These are phyloP conservation scores for Thyridium curvatum DNA, from an alignment of 2,329 filamentous ascomycete genomes.

Conservation along the genomic window DNA sequence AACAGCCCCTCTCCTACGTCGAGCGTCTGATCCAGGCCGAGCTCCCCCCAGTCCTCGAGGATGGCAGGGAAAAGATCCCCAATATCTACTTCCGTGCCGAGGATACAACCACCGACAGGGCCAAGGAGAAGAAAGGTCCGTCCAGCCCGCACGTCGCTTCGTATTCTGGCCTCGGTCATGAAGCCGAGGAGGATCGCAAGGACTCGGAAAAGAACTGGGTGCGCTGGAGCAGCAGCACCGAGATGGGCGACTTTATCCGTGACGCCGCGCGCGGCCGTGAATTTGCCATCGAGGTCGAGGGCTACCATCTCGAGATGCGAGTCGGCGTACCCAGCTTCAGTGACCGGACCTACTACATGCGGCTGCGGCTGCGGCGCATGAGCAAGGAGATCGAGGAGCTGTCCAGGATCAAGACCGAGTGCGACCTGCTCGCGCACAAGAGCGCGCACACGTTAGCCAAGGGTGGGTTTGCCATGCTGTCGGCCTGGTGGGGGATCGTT, in stretches of 20 bases:
- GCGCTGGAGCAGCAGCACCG: slow-evolving; percentile 81
- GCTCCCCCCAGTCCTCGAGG: slow-evolving; percentile 61
- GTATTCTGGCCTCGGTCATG: slow-evolving; percentile 64
- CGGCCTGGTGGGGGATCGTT: slow-evolving; percentile 76
- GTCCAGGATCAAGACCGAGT: slow-evolving; percentile 72
- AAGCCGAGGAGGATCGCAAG: slow-evolving; percentile 32
- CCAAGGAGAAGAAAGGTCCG: slow-evolving; percentile 25
- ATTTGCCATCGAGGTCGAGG: slow-evolving; percentile 79
- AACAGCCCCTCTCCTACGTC: slow-evolving; percentile 86
- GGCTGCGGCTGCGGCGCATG: slow-evolving; percentile 68
- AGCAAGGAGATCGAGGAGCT: slow-evolving; percentile 62
- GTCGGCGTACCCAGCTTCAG: slow-evolving; percentile 82
- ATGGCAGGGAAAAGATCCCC: slow-evolving; percentile 63
- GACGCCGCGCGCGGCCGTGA: slow-evolving; percentile 81
- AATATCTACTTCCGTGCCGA: slow-evolving; percentile 75
- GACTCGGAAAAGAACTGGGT: slow-evolving; percentile 61
- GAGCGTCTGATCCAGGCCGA: slow-evolving; percentile 86
- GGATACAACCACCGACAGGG: slow-evolving; percentile 50
- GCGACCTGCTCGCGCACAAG: slow-evolving; percentile 69
- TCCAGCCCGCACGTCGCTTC: slow-evolving; percentile 48
- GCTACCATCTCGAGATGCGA: slow-evolving; percentile 55
- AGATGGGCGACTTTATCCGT: slow-evolving; percentile 90
- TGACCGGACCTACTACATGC: slow-evolving; percentile 84
- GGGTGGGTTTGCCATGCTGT: slow-evolving; percentile 67
- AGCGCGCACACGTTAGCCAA: slow-evolving; percentile 75